Evolutionary conservation across 2,329 filamentous ascomycete genomes (phyloP), one percentile per base, ranked within the genome.

Genomic region (Neurospora sp.): DNA sequence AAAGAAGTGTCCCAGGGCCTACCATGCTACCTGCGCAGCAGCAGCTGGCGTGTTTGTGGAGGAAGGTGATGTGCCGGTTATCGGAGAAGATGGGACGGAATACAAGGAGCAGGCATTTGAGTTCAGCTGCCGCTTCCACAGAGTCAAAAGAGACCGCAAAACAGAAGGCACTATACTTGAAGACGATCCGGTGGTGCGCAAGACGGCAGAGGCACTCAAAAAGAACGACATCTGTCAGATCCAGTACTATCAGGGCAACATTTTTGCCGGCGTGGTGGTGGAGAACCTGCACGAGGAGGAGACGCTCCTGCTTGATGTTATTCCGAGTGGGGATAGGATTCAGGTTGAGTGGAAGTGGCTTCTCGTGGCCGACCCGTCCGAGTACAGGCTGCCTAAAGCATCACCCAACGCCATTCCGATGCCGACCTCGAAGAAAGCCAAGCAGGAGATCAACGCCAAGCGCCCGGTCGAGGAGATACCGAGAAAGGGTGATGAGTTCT

Each of bases 1-100:
- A 75, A 95, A 94, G 83, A 98, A 97, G 79, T 99, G 96, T 76
- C 91, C 93, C 4, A 86, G 96, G 73, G 91, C 95, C 9, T 99
- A 97, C 80, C 96, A 99, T 78, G 92, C 95, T 17, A 98, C 94
- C 1, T 99, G 96, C 78, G 96, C 96, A 2, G 91, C 93, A 8
- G 90, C 95, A 28, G 95, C 94, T 42, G 96, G 96, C 70, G 93
- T 97, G 1, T 92, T 97, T 78, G 90, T 97, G 67, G 95, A 99
- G 78, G 89, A 93, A 75, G 92, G 92, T 38, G 89, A 93, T 42
- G 90, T 97, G 38, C 92, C 93, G 0, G 91, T 96, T 83, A 95
- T 94, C 78, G 92, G 91, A 68, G 93, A 97, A 75, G 93, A 97
- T 77, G 93, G 93, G 7, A 93, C 90, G 1, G 93, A 97, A 78